Percentiles rank a stretch among this genome's conserved stretches.
Conservation (phyloP, 177 flowering plant genomes). For the Vitis hybrid region DNA sequence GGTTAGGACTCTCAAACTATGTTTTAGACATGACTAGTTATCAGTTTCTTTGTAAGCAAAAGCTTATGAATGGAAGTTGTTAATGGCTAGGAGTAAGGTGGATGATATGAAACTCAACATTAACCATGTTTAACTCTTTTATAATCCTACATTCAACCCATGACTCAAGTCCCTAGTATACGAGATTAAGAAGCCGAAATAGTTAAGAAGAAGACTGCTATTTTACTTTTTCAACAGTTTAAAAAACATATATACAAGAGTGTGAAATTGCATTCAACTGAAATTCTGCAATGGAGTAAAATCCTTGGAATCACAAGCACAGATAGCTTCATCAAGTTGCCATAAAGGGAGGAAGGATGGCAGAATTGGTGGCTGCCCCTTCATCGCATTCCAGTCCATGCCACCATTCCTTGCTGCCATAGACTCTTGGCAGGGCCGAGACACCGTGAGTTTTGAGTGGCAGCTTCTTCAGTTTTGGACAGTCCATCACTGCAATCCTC, state of each 20-base stretch:
- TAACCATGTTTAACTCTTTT: too few species aligned
- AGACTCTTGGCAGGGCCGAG: constrained; percentile 21
- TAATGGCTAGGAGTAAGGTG: too few species aligned
- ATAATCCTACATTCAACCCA: background rate
- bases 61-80: too few species aligned
- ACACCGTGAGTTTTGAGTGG: constrained; percentile 16
- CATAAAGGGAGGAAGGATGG: constrained; percentile 21
- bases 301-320: background rate
- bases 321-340: constrained; percentile 12
- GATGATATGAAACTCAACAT: too few species aligned
- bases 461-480: constrained; percentile 39
- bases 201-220: too few species aligned
- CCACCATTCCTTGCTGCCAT: constrained; percentile 41
- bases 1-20: too few species aligned
- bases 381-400: constrained; percentile 36
- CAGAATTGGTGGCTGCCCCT: constrained; percentile 3
- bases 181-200: too few species aligned
- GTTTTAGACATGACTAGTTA: too few species aligned
- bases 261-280: background rate
- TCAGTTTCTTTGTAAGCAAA: too few species aligned
- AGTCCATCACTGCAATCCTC: constrained; percentile 27
- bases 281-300: background rate
- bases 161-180: background rate
- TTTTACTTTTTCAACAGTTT: too few species aligned
- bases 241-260: background rate